Conservation (phyloP, 192 early-diverging fungal genomes). For the Chytriomyces hyalinus region DNA sequence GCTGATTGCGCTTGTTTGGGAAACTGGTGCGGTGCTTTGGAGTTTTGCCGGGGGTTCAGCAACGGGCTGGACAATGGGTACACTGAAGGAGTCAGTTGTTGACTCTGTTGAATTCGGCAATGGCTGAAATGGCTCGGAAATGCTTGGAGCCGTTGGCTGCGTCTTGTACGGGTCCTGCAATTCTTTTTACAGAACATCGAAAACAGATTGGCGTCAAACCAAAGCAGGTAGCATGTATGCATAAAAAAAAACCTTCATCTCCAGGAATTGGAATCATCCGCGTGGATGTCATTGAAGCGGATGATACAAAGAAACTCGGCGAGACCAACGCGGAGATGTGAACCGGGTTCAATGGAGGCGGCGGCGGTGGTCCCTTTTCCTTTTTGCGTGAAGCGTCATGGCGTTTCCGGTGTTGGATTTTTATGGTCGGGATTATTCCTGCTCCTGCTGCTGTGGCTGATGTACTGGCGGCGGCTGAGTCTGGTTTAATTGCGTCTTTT, state of each 20-base stretch:
- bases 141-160: too few relatives aligned
- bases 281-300: not conserved
- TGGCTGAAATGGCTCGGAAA: too few relatives aligned
- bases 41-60: too few relatives aligned
- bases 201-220: not conserved
- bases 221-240: not conserved
- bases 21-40: too few relatives aligned
- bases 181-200: not conserved
- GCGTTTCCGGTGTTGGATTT: not conserved
- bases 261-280: not conserved
- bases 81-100: too few relatives aligned
- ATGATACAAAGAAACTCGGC: constrained; percentile 6
- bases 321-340: constrained; percentile 24
- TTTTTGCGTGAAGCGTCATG: not conserved
- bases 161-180: not conserved
- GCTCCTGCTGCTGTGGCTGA: not conserved
- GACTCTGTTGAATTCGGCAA: too few relatives aligned
- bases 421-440: not conserved
- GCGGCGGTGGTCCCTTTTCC: constrained; percentile 23
- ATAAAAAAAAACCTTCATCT: not conserved
- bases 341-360: constrained; percentile 32
- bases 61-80: too few relatives aligned
- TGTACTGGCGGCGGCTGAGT: not conserved
- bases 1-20: too few relatives aligned
- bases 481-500: not conserved